phyloP scores from a whole-genome alignment of 768 basidiomycete species.

The Calocera viscosa region DNA sequence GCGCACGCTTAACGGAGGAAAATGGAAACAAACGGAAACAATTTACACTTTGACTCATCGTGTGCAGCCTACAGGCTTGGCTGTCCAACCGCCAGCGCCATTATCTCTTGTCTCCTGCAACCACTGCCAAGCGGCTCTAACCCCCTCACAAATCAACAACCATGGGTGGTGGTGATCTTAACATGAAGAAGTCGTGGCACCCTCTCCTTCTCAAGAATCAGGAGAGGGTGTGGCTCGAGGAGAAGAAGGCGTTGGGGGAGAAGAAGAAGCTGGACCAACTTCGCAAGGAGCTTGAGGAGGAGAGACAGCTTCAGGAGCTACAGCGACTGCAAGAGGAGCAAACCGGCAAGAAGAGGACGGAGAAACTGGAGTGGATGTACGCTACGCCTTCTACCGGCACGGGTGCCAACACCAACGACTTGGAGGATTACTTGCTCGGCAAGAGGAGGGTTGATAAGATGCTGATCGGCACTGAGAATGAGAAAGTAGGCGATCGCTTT shows the following conservation, averaged over 20 bases:
- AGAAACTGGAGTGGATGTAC: conserved; percentile 99
- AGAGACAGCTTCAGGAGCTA: conserved; percentile 89
- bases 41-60: neutral
- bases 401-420: conserved; percentile 71
- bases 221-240: conserved; percentile 98
- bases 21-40: conserved; percentile 1
- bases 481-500: conserved; percentile 42
- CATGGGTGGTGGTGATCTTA: conserved; percentile 94
- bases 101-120: conserved; percentile 10
- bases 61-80: conserved; percentile 8
- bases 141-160: conserved; percentile 33
- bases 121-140: conserved; percentile 7
- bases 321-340: conserved; percentile 91
- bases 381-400: conserved; percentile 91
- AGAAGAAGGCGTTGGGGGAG: conserved; percentile 97
- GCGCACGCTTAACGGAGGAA: neutral
- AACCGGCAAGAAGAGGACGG: conserved; percentile 85
- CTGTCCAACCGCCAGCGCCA: conserved; percentile 11
- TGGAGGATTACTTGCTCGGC: conserved; percentile 93
- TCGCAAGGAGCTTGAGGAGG: conserved; percentile 95
- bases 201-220: conserved; percentile 96
- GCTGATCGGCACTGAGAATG: conserved; percentile 80
- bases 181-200: conserved; percentile 99
- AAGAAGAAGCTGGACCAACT: conserved; percentile 97
- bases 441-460: conserved; percentile 98